phyloP scores from a whole-genome alignment of 2,329 filamentous ascomycete species.

The Fusarium ambrosium region DNA sequence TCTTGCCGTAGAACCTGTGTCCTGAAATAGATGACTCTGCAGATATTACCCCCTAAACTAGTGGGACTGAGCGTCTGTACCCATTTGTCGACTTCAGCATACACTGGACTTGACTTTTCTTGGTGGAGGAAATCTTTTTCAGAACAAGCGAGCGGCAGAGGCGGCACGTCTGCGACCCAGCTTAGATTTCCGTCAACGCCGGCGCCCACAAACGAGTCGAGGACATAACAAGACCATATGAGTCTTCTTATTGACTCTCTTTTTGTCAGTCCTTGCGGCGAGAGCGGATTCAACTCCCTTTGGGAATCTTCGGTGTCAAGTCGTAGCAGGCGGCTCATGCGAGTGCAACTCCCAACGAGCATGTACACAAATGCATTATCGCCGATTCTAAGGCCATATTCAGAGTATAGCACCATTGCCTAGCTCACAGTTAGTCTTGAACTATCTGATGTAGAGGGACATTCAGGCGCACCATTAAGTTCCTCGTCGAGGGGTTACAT shows the following conservation, averaged over 20 bases:
- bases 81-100: not conserved
- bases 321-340: conserved; percentile 6
- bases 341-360: conserved; percentile 6
- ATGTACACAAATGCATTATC: conserved; percentile 12
- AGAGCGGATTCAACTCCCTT: not conserved
- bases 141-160: not conserved
- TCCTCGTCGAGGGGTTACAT: not conserved
- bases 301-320: not conserved
- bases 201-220: conserved; percentile 7
- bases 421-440: not conserved
- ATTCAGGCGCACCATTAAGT: not conserved
- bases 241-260: conserved; percentile 1
- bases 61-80: not conserved
- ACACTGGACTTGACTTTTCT: not conserved
- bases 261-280: not conserved
- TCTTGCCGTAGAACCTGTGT: not conserved
- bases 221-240: conserved; percentile 12
- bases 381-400: conserved; percentile 4
- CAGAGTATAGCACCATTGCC: conserved; percentile 4
- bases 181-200: conserved; percentile 5
- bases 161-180: not conserved
- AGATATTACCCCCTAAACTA: not conserved
- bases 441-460: too few relatives aligned
- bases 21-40: not conserved
- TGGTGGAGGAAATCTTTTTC: not conserved